Evolutionary conservation across 805 yeast species (phyloP), one percentile per base, ranked within the genome.

Genomic region (Ogataea methanolica): DNA sequence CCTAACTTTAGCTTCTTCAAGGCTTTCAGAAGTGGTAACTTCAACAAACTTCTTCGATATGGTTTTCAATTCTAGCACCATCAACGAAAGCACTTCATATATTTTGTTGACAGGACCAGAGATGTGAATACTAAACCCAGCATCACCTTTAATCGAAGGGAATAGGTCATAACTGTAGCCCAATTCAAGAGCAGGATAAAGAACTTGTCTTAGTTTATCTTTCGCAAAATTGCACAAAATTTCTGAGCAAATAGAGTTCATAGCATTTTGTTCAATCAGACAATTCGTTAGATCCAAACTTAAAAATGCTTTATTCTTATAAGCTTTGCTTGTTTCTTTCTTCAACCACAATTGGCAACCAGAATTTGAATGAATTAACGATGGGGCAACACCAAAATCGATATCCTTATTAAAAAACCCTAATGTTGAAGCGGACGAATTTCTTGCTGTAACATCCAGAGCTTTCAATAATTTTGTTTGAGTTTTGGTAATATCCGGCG

Each of bases 151-250:
- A 14, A 69, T 50, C 4, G 83, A 78, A 0, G 88, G 77, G 35
- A 63, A 67, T 0, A 85, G 50, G 17, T 78, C 81, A 78, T 85
- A 85, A 0, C 75, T 59, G 55, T 73, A 82, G 1, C 82, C 80
- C 9, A 82, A 48, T n/a, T 71, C 58, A 47, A 81, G 78, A 1
- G 82, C 72, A 1, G 78, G 75, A 57, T 84, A 85, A 1, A 85
- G 54, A 5, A 52, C 49, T 5, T 66, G 60, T 22, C 72, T 62
- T 0, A 84, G 55, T 14, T 62, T 58, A 1, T 60, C 56, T 22
- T 73, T 78, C 4, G 82, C 52, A 3, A 80, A 44, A 42, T 78
- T 80, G 9, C 74, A 69, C 2, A 84, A 48, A 5, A 85, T 58
- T 52, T 85, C 90, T 12, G 78, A 53, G n/a, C 70, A 66, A 51